These are phyloP conservation scores for Dillenia turbinata DNA, from an alignment of 164 flowering plant species.

Conservation along the genomic window DNA sequence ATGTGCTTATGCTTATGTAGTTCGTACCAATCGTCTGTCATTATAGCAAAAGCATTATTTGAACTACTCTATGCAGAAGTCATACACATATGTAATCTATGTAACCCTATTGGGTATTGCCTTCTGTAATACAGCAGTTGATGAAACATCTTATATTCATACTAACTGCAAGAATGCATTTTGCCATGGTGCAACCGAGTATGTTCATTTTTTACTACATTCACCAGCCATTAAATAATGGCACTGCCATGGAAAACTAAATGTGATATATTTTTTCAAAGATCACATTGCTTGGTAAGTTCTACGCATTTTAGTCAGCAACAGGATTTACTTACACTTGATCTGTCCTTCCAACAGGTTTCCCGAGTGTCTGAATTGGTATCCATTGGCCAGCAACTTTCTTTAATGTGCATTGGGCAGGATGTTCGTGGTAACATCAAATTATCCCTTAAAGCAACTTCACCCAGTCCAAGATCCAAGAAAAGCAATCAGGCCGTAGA, in stretches of 20 bases:
- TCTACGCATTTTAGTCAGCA: no score
- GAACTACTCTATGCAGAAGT: no score
- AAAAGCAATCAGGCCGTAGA: slow-evolving; percentile 12
- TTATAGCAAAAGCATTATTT: no score
- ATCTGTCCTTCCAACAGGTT: slow-evolving; percentile 45
- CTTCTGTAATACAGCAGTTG: no score
- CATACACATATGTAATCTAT: no score
- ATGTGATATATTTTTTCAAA: no score
- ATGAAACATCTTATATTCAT: no score
- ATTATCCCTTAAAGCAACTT: slow-evolving; percentile 73
- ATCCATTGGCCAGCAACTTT: slow-evolving; percentile 74
- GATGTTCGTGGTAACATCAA: slow-evolving; percentile 93
- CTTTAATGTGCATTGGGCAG: slow-evolving; percentile 82
- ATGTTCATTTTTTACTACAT: not conserved
- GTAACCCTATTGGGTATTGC: no score
- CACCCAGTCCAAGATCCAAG: slow-evolving; percentile 28
- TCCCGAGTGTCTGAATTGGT: slow-evolving; percentile 71
- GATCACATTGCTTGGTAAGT: no score
- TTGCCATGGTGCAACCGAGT: no score
- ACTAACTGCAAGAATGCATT: no score
- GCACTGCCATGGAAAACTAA: no score
- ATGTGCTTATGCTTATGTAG: not conserved
- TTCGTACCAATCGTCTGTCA: not conserved
- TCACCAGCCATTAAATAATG: not conserved
- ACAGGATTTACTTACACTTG: not conserved